Evolutionary conservation across 108 stramenopile species (phyloP).

Genomic region (Bacterosira constricta): DNA sequence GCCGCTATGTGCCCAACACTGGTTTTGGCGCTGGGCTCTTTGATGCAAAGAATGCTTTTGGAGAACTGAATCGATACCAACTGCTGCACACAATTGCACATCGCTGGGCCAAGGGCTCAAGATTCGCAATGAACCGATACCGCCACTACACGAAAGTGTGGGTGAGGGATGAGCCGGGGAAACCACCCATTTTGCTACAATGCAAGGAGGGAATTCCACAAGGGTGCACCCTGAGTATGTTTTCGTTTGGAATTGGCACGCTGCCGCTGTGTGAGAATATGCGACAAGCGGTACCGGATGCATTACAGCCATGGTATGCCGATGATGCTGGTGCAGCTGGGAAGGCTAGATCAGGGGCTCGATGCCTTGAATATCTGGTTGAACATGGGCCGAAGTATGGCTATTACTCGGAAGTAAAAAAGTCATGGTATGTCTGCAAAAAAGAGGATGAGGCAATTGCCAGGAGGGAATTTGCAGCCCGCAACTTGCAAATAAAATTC

Average conservation of each 20-base stretch:
- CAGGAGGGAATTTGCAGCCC: background rate
- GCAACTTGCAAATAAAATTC: background rate
- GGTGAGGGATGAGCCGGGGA: no score
- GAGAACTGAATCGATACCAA: background rate
- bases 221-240: conserved; percentile 37
- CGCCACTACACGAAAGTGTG: background rate
- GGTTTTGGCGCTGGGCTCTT: no score
- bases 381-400: background rate
- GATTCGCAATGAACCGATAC: background rate
- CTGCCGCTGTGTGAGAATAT: conserved; percentile 19
- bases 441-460: background rate
- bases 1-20: no score
- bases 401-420: no score
- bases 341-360: background rate
- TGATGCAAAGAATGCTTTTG: background rate
- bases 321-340: conserved; percentile 30
- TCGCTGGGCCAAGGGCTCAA: background rate
- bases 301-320: conserved; percentile 45
- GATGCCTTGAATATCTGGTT: background rate
- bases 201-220: conserved; percentile 33
- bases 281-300: background rate
- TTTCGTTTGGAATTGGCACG: conserved; percentile 33
- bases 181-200: background rate
- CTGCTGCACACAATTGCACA: background rate
- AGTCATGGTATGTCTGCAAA: background rate